A percentile compares a stretch with the other conserved stretches of the same genome.
phyloP scores from a whole-genome alignment of 2,329 filamentous ascomycete genomes.

The Thelonectria rubi region DNA sequence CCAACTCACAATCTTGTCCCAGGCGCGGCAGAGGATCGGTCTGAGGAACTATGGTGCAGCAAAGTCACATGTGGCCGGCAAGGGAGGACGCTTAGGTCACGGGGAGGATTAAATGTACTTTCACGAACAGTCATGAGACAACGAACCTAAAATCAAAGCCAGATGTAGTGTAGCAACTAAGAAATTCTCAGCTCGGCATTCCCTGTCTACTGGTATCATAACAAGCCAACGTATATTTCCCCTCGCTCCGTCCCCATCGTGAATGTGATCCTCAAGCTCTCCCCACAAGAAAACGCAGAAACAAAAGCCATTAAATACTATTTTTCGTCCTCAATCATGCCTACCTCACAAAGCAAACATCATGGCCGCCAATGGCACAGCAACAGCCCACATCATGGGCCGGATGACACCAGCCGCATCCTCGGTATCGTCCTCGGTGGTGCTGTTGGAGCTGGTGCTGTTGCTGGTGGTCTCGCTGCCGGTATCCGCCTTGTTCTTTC shows the following conservation, averaged over 20 bases:
- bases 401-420: conserved; percentile 42
- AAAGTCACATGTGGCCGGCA: background rate
- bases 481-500: conserved; percentile 53
- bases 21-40: background rate
- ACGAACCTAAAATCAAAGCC: conserved; percentile 4
- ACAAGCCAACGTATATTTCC: conserved; percentile 21
- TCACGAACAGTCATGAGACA: conserved; percentile 2
- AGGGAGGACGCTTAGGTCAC: background rate
- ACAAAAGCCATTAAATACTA: conserved; percentile 4
- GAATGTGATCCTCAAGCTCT: conserved; percentile 27
- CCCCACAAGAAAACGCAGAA: conserved; percentile 4
- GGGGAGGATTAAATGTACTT: background rate
- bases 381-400: conserved; percentile 47
- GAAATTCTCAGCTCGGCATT: conserved; percentile 22
- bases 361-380: conserved; percentile 47
- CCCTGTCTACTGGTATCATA: conserved; percentile 26
- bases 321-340: conserved; percentile 1
- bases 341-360: conserved; percentile 44
- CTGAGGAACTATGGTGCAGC: background rate
- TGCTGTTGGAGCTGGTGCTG: conserved; percentile 35
- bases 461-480: conserved; percentile 39
- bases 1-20: background rate
- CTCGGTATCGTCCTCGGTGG: conserved; percentile 37
- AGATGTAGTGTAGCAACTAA: conserved; percentile 4
- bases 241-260: conserved; percentile 14